A percentile compares a stretch with the other conserved stretches of the same genome.
Conservation (phyloP, 106 monocot genomes). For the Allium fistulosum region DNA sequence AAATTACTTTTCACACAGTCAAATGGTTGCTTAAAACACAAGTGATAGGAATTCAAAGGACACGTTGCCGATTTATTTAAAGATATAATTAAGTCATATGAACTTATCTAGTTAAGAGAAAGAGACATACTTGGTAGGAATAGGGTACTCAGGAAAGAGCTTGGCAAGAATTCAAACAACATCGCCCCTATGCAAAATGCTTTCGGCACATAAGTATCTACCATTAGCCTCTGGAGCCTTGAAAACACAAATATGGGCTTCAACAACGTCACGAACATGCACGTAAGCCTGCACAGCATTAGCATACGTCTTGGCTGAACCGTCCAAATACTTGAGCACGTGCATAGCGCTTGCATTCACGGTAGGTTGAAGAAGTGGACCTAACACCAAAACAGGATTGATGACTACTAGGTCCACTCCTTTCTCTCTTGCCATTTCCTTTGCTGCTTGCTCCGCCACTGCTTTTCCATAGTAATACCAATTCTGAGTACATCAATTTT, state of each 20-base stretch:
- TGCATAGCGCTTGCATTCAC: conserved; percentile 34
- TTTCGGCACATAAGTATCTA: conserved; percentile 41
- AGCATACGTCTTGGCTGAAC: conserved; percentile 43
- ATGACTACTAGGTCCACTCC: conserved; percentile 39
- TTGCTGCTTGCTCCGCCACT: conserved; percentile 36
- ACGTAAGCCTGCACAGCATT: conserved; percentile 68
- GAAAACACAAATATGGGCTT: conserved; percentile 39
- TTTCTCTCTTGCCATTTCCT: conserved; percentile 22
- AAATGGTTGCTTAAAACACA: no score
- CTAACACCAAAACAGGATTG: conserved; percentile 38
- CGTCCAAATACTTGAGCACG: conserved; percentile 43
- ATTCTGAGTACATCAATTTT: conserved; percentile 4
- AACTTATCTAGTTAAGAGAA: no score
- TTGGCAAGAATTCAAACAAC: conserved; percentile 46
- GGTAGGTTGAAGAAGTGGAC: conserved; percentile 39
- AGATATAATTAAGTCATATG: no score
- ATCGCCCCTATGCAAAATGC: conserved; percentile 53
- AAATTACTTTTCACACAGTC: no score
- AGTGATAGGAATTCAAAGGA: no score
- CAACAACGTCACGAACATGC: conserved; percentile 52
- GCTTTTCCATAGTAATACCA: conserved; percentile 43
- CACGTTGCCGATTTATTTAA: no score
- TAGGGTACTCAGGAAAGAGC: conserved; percentile 53
- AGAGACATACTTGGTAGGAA: conserved; percentile 55
- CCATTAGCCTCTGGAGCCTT: conserved; percentile 33